These are phyloP conservation scores for Przewalskia tangutica DNA, from an alignment of 257 asterid genomes.

Conservation along the genomic window DNA sequence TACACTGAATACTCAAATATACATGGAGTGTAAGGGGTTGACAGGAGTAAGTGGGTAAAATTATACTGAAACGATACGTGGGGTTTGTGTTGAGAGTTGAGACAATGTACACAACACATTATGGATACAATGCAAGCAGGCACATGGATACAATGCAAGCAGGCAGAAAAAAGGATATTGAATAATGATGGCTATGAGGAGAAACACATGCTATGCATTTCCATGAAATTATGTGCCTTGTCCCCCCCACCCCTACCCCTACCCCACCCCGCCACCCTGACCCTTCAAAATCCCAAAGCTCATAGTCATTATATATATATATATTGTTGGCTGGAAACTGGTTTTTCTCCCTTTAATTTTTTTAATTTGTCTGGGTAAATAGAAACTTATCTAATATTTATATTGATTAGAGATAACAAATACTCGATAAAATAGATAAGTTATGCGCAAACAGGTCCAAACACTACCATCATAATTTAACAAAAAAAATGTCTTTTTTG, in stretches of 20 bases:
- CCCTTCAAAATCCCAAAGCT: too few relatives aligned
- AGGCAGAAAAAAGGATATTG: background rate
- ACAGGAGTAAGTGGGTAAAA: background rate
- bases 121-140: background rate
- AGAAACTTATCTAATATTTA: background rate
- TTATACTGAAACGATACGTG: background rate
- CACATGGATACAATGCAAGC: background rate
- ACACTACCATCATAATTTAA: background rate
- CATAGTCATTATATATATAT: background rate
- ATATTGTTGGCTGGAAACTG: background rate
- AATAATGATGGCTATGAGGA: background rate
- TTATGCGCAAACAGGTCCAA: rapidly evolving
- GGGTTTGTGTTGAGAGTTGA: background rate
- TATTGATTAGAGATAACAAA: background rate
- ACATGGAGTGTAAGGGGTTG: background rate
- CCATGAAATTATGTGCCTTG: background rate
- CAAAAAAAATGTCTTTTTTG: too few relatives aligned
- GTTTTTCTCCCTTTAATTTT: background rate
- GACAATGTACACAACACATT: slow-evolving; percentile 2
- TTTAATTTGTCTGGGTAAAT: too few relatives aligned
- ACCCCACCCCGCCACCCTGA: background rate
- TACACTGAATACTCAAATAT: background rate
- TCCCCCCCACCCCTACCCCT: background rate
- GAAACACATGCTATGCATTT: slow-evolving; percentile 3
- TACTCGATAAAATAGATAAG: background rate